These are phyloP conservation scores for Talaromyces ruber DNA, from an alignment of 495 filamentous ascomycete genomes.

Conservation along the genomic window DNA sequence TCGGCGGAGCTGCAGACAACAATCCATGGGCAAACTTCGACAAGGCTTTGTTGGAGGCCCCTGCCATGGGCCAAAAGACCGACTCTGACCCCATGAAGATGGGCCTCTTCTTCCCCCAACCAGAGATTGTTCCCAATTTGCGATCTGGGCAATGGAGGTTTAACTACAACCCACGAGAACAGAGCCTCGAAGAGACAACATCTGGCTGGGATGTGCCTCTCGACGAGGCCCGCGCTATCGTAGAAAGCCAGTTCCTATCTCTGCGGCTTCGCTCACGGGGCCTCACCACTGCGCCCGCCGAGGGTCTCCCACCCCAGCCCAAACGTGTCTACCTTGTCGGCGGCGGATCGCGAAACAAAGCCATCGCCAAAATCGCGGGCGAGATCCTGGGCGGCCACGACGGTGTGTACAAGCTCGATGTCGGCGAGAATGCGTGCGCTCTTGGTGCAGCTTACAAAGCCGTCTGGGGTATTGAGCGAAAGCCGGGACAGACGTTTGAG, in stretches of 20 bases:
- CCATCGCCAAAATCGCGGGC: slow-evolving; percentile 72
- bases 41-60: slow-evolving; percentile 49
- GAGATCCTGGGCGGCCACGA: slow-evolving; percentile 83
- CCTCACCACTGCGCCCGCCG: slow-evolving; percentile 52
- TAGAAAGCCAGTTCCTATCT: slow-evolving; percentile 90
- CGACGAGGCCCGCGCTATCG: slow-evolving; percentile 74
- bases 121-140: slow-evolving; percentile 92
- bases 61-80: slow-evolving; percentile 52
- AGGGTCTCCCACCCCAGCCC: slow-evolving; percentile 67
- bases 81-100: slow-evolving; percentile 59
- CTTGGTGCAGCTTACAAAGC: slow-evolving; percentile 96
- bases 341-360: slow-evolving; percentile 78
- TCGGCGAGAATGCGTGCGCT: slow-evolving; percentile 94
- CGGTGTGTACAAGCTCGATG: slow-evolving; percentile 84
- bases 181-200: slow-evolving; percentile 34
- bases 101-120: slow-evolving; percentile 87
- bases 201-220: slow-evolving; percentile 43
- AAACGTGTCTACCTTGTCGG: slow-evolving; percentile 88
- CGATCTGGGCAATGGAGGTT: slow-evolving; percentile 77
- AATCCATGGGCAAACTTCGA: slow-evolving; percentile 76
- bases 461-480: slow-evolving; percentile 76
- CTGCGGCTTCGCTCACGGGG: slow-evolving; percentile 74
- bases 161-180: slow-evolving; percentile 43
- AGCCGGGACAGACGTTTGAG: slow-evolving; percentile 69
- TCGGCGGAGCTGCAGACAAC: slow-evolving; percentile 20